Evolutionary conservation across 75 land plant genomes (phyloP), one percentile per base, ranked within the genome.

Genomic region (Pinus albicaulis): DNA sequence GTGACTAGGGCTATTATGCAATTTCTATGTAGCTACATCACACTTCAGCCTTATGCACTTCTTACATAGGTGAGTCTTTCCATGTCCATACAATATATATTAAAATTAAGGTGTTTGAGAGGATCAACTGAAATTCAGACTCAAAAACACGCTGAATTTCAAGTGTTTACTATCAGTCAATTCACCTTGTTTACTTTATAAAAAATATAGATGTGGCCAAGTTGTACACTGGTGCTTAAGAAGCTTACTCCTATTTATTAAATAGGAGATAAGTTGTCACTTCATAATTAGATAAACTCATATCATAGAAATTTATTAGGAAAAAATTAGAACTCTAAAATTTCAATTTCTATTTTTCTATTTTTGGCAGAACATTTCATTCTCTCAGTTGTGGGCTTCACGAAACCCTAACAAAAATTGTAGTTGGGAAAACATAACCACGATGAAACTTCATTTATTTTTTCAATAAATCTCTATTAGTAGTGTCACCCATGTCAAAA

Each of bases 1-100:
- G n/a, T 38, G n/a, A 38, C 22, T 53, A 73, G 58, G 57, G 13
- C 26, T 1, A 17, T 11, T 70, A 73, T 86, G 38, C 89, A 86
- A 36, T 63, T 88, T 57, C 22, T 89, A 16, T 91, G 91, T 81
- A 89, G 89, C 81, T 84, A 80, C 75, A 85, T 80, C 73, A 91
- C 93, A 23, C 81, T 91, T 75, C 93, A 91, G 23, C 87, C 85
- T 13, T 89, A 91, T 73, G 84, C 93, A 56, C 74, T 91, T 74
- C 89, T 91, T 5, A 85, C 88, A 55, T 91, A 91, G 80, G 93
- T 88, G 52, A 10, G 14, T 73, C 58, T 36, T 65, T 65, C 15
- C 36, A 65, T 65, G 13, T 36, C 7, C 20, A 15, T 7, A 3
- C 20, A 34, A 64, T 20, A 64, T 28, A 64, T 20, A 64, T 16